Conservation (phyloP, 495 filamentous ascomycete species). For the Penicillium paxilli region DNA sequence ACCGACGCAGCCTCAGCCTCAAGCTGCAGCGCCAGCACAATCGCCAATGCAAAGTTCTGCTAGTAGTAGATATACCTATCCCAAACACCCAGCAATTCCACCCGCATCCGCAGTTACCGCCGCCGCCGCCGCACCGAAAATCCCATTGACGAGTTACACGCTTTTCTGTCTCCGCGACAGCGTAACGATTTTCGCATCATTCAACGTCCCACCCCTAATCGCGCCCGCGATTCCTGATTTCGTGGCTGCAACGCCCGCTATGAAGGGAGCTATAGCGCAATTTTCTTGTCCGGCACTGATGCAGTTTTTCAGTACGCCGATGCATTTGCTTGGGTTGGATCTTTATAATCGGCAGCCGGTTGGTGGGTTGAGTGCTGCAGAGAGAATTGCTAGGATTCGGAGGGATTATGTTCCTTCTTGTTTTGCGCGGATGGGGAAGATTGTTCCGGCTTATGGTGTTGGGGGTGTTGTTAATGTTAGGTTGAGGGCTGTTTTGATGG, state of each 20-base stretch:
- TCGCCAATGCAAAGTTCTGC: neutral
- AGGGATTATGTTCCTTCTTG: constrained; percentile 78
- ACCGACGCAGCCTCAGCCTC: constrained; percentile 16
- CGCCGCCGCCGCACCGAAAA: constrained; percentile 25
- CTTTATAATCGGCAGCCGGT: constrained; percentile 72
- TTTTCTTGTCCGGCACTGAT: constrained; percentile 78
- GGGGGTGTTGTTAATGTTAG: constrained; percentile 86
- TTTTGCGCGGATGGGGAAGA: constrained; percentile 81
- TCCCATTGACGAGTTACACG: constrained; percentile 59
- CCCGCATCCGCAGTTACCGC: too few relatives aligned
- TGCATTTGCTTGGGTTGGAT: constrained; percentile 88
- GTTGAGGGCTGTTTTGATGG: constrained; percentile 63
- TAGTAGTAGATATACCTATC: too few relatives aligned
- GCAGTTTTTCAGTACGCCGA: constrained; percentile 79
- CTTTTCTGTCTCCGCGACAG: constrained; percentile 86
- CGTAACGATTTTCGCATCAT: constrained; percentile 89
- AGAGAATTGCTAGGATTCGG: constrained; percentile 63
- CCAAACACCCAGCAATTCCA: too few relatives aligned
- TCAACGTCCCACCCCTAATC: constrained; percentile 83
- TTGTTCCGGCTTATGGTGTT: constrained; percentile 91
- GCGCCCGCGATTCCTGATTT: constrained; percentile 50
- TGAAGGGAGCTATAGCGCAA: constrained; percentile 67
- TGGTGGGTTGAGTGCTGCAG: constrained; percentile 48
- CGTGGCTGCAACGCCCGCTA: constrained; percentile 51
- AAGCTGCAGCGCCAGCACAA: neutral